Evolutionary conservation across 2,329 filamentous ascomycete species (phyloP).

Genomic region (Cadophora sp.): DNA sequence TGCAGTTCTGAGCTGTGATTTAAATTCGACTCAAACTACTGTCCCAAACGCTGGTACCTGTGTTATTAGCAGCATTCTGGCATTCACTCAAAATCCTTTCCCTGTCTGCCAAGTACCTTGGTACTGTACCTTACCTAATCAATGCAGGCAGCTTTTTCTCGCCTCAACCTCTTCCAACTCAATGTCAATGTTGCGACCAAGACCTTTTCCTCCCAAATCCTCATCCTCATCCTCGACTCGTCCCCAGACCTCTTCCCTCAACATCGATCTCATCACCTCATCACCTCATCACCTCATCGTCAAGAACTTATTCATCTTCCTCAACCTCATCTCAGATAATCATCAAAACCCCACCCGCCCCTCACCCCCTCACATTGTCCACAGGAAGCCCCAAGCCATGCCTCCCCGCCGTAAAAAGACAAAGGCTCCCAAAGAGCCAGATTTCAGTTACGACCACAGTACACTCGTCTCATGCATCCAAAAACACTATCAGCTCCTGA

Average conservation of each 20-base stretch:
- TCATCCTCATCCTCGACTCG: background rate
- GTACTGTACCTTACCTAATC: background rate
- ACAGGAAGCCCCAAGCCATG: background rate
- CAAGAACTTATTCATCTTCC: background rate
- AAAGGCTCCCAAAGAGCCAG: background rate
- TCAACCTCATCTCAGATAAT: background rate
- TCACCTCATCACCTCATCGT: background rate
- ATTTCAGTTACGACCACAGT: background rate
- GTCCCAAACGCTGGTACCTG: too few relatives aligned
- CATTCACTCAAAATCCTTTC: background rate
- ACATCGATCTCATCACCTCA: background rate
- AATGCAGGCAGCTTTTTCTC: background rate
- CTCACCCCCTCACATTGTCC: background rate
- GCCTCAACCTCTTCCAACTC: background rate
- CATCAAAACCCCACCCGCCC: background rate
- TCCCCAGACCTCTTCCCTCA: background rate
- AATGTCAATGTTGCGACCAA: background rate
- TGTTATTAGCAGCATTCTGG: too few relatives aligned
- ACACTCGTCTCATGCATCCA: background rate
- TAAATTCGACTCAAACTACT: too few relatives aligned
- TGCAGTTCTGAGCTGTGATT: too few relatives aligned
- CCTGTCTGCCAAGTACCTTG: background rate
- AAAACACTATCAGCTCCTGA: background rate
- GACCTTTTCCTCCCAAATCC: background rate
- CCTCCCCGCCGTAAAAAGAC: conserved; percentile 2